Evolutionary conservation across 306 rosid genomes (phyloP).

Genomic region (Ochetophila trinervis): DNA sequence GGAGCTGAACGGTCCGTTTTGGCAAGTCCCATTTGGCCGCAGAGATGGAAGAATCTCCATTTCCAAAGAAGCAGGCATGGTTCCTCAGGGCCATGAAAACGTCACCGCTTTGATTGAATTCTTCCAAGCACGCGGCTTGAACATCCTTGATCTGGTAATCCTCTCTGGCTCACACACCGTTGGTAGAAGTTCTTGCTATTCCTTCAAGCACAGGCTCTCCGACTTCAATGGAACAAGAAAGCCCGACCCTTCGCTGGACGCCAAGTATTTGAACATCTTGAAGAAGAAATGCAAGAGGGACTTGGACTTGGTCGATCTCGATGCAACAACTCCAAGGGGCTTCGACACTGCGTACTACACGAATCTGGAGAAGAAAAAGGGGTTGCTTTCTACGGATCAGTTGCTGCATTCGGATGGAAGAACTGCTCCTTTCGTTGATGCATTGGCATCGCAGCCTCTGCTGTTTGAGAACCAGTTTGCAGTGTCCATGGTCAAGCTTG

Average conservation of each 20-base stretch:
- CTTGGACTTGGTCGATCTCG: conserved; percentile 52
- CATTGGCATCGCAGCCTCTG: conserved; percentile 58
- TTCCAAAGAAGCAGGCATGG: conserved; percentile 57
- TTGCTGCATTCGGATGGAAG: conserved; percentile 53
- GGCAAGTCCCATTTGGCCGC: conserved; percentile 87
- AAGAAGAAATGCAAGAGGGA: conserved; percentile 45
- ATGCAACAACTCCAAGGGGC: conserved; percentile 60
- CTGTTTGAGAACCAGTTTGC: conserved; percentile 71
- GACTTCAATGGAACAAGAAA: conserved; percentile 48
- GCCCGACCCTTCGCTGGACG: conserved; percentile 64
- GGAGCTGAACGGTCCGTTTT: conserved; percentile 80
- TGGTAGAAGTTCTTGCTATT: conserved; percentile 61
- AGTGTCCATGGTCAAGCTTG: conserved; percentile 79
- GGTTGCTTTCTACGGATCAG: conserved; percentile 73
- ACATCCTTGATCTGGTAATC: conserved; percentile 70
- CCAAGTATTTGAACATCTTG: conserved; percentile 44
- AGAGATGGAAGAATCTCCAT: conserved; percentile 62
- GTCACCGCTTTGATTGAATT: conserved; percentile 44
- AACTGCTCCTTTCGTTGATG: conserved; percentile 62
- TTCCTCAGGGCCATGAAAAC: conserved; percentile 86
- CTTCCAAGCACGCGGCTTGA: conserved; percentile 48
- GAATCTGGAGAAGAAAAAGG: conserved; percentile 64
- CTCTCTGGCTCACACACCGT: conserved; percentile 87
- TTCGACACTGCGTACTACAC: conserved; percentile 63
- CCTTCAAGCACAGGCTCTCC: conserved; percentile 51